Evolutionary conservation across 1,284 basidiomycete genomes (phyloP).

Genomic region (Ustilago sp.): DNA sequence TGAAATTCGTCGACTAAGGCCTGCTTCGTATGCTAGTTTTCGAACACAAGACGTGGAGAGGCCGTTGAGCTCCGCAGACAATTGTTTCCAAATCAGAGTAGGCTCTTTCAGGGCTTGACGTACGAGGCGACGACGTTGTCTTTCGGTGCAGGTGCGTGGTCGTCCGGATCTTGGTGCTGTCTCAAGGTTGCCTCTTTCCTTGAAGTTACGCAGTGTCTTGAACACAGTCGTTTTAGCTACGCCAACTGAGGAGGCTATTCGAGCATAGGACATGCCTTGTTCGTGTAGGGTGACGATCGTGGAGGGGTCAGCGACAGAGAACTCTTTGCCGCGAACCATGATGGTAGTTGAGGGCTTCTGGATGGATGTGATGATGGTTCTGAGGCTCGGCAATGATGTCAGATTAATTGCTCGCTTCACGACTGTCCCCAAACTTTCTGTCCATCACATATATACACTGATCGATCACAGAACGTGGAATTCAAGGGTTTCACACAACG

Average conservation of each 20-base stretch:
- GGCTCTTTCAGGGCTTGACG: neutral
- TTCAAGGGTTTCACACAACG: neutral
- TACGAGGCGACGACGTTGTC: neutral
- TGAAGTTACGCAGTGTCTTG: neutral
- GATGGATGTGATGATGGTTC: neutral
- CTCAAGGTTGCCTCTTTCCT: neutral
- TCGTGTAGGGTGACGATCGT: neutral
- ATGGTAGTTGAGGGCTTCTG: neutral
- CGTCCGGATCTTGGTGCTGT: neutral
- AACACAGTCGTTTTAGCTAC: neutral
- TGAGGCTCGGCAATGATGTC: neutral
- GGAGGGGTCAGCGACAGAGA: neutral
- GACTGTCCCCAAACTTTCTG: neutral
- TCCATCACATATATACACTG: neutral
- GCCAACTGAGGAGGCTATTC: neutral
- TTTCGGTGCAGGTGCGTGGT: neutral
- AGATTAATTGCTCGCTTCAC: neutral
- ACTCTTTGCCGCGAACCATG: conserved; percentile 4
- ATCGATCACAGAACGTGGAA: neutral
- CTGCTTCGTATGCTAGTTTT: neutral
- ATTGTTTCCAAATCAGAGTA: neutral
- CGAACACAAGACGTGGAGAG: neutral
- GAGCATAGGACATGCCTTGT: neutral
- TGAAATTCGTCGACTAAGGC: neutral
- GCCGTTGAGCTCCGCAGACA: neutral